A percentile compares a stretch with the other conserved stretches of the same genome.
These are phyloP conservation scores for Xylaria sp. DNA, from an alignment of 2,329 filamentous ascomycete species.

Conservation along the genomic window DNA sequence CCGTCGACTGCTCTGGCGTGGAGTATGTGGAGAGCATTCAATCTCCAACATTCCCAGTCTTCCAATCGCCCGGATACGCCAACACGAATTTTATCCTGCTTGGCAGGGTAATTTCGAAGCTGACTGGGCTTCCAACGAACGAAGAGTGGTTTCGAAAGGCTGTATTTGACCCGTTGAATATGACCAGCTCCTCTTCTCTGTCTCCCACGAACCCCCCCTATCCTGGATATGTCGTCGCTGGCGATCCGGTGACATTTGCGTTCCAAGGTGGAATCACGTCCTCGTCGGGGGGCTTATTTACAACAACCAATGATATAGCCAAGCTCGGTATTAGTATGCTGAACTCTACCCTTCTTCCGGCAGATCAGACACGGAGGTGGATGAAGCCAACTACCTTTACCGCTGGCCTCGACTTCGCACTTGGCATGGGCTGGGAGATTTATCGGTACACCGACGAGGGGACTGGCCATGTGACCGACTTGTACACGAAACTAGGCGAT, in stretches of 20 bases:
- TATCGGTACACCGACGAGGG: constrained; percentile 45
- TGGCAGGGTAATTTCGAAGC: constrained; percentile 40
- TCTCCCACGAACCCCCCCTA: constrained; percentile 38
- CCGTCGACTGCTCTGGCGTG: constrained; percentile 36
- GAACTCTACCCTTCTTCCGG: constrained; percentile 50
- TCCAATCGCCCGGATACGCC: constrained; percentile 43
- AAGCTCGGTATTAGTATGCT: constrained; percentile 54
- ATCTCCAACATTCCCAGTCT: constrained; percentile 42
- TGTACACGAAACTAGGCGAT: constrained; percentile 52
- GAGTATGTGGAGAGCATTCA: constrained; percentile 45
- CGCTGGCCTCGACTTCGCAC: constrained; percentile 47
- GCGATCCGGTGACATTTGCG: constrained; percentile 22
- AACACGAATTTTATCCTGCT: constrained; percentile 46
- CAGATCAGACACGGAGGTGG: constrained; percentile 53
- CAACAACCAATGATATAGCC: constrained; percentile 51
- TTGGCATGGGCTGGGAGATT: constrained; percentile 55
- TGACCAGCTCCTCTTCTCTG: constrained; percentile 38
- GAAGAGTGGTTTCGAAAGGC: constrained; percentile 38
- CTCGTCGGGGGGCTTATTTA: constrained; percentile 50
- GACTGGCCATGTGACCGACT: constrained; percentile 47
- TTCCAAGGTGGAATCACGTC: constrained; percentile 36
- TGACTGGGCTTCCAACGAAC: constrained; percentile 37
- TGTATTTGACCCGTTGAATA: constrained; percentile 41
- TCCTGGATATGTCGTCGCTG: constrained; percentile 40
- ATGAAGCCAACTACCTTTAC: constrained; percentile 55